Evolutionary conservation across 371 early-diverging fungal species (phyloP), one percentile per base, ranked within the genome.

Genomic region (Entomophthora muscae): DNA sequence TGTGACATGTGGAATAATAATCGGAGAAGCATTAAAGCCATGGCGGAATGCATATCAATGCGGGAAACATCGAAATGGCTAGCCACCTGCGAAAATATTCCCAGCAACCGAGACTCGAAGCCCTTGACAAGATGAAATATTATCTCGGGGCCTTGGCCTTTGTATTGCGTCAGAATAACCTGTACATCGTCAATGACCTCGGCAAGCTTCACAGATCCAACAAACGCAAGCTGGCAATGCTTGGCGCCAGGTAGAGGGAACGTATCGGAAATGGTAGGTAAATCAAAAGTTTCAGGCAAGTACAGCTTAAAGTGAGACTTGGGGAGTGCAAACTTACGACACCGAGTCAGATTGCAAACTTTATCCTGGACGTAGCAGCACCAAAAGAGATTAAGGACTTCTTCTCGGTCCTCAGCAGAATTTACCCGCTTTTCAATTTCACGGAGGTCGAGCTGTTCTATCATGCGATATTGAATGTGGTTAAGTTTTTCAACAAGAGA

Each of bases 301-400:
- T 3, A 21, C 23, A 61, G 51, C 10, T 32, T 13, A 42, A 3
- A n/a, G 5, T 26, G 13, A n/a, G 7, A 13, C 17, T 31, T 33
- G 13, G 12, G 0, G 17, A 61, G 42, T 21, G 22, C n/a, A 27
- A 32, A 42, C 13, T 27, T 42, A 24, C 61, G 17, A 51, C 42
- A 13, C 23, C 61, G 61, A 5, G 51, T 42, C 2, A 42, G 21
- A 22, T 61, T 61, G 26, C 61, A 61, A 5, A 61, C 22, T 61
- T 61, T 61, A 24, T 61, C 61, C 26, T 61, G 61, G n/a, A 61
- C 2, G 22, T 61, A 61, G 26, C 31, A 32, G 33, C 61, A 61
- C 17, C 33, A 42, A 21, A 13, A 61, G 5, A 61, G 42, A 22
- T 61, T 33, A 3, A 61, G 22, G 12, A 26, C 32, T 42, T 61